A percentile compares a stretch with the other conserved stretches of the same genome.
Conservation (phyloP, 2,329 filamentous ascomycete genomes). For the Dactylella cylindrospora region DNA sequence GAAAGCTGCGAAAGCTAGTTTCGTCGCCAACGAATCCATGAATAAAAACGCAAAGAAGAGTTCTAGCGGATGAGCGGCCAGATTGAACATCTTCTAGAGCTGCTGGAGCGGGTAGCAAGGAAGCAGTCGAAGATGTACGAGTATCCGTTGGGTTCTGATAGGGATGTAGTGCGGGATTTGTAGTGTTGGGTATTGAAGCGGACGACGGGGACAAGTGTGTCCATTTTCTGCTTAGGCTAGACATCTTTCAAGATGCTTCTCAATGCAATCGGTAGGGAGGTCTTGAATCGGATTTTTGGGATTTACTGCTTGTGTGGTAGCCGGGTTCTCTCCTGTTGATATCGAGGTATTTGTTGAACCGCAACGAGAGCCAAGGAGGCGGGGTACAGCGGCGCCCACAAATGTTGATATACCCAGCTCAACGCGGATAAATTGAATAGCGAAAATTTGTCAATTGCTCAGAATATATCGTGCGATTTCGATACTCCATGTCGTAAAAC, state of each 20-base stretch:
- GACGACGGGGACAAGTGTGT: slow-evolving; percentile 29
- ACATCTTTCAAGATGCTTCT: slow-evolving; percentile 4
- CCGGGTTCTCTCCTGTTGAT: no score
- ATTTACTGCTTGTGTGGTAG: no score
- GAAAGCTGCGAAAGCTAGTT: slow-evolving; percentile 83
- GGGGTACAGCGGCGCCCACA: no score
- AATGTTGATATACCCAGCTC: no score
- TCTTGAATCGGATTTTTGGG: neutral
- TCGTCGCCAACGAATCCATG: slow-evolving; percentile 91
- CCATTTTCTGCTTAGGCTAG: slow-evolving; percentile 14
- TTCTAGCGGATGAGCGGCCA: slow-evolving; percentile 50
- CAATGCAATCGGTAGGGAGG: neutral
- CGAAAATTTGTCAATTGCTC: no score
- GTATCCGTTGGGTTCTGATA: slow-evolving; percentile 29
- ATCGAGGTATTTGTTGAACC: no score
- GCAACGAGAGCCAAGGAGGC: no score
- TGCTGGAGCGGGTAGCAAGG: slow-evolving; percentile 21
- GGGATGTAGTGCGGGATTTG: slow-evolving; percentile 24
- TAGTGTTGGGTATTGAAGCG: slow-evolving; percentile 24
- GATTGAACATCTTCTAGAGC: slow-evolving; percentile 28
- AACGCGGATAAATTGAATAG: no score
- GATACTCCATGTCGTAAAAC: no score
- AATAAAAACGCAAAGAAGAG: slow-evolving; percentile 76
- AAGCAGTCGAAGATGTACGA: slow-evolving; percentile 33
- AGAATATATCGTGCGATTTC: no score